Evolutionary conservation across 2,329 filamentous ascomycete species (phyloP), one percentile per base, ranked within the genome.

Genomic region (Fusarium keratoplasticum): DNA sequence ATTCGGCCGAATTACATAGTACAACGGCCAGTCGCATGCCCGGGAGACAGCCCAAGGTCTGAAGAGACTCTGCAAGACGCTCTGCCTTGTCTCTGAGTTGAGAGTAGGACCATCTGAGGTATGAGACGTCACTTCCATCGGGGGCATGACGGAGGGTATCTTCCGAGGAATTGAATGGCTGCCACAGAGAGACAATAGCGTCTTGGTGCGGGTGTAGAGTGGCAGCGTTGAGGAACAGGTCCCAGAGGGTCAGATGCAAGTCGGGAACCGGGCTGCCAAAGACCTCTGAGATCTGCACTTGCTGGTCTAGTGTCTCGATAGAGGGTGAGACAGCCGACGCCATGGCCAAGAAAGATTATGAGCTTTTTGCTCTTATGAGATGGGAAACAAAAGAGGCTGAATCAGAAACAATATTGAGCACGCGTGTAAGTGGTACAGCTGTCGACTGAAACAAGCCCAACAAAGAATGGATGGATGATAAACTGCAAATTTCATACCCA

Each of bases 1-100:
- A 84, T 79, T 85, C 83, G 6, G 80, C 81, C 55, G 81, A 82
- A 66, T 84, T 84, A 60, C 80, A 75, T 54, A 84, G 73, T 9
- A 83, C 66, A 1, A 77, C 79, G 25, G 76, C 79, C 7, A 84
- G 70, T 14, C 75, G 76, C 76, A 78, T 82, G 6, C 80, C 78
- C 6, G 73, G 71, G 25, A 73, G 69, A 44, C 79, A 78, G 6
- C 81, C 78, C 40, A 76, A 18, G 11, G 31, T 50, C 22, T 59
- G 20, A 9, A 83, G 69, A 20, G 69, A 72, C 13, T 64, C 59
- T 20, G 80, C 80, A 3, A 83, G 61, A 29, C 36, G 40, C 61
- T 80, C 76, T 50, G 78, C 69, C 42, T 67, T 78, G 22, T 63
- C 44, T n/a, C 61, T 71, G 4, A 83, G 71, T 22, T 79, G 64